Evolutionary conservation across 2,329 filamentous ascomycete species (phyloP).

Genomic region (Botrytis fabae): DNA sequence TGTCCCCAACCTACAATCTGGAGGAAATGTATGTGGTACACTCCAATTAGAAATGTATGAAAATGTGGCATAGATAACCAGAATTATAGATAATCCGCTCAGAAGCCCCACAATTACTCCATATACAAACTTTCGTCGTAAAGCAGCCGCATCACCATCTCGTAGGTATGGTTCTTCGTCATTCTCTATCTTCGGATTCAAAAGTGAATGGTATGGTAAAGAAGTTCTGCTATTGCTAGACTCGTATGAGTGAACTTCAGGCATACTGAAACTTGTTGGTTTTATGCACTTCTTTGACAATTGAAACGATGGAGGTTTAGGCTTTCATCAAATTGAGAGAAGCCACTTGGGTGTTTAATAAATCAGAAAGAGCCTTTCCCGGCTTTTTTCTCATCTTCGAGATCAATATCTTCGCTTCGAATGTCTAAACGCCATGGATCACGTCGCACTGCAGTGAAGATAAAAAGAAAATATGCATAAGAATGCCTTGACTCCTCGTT

Average conservation of each 20-base stretch:
- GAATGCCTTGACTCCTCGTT: neutral
- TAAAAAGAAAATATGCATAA: neutral
- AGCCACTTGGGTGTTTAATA: neutral
- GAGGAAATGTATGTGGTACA: neutral
- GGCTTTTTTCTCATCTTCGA: neutral
- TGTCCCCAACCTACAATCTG: neutral
- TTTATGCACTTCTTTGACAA: neutral
- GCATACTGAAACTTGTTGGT: neutral
- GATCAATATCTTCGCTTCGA: neutral
- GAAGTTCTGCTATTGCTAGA: neutral
- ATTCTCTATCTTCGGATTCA: conserved; percentile 1
- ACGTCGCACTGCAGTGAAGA: neutral
- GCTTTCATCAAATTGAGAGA: too few species aligned
- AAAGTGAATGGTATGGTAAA: neutral
- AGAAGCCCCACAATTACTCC: conserved; percentile 1
- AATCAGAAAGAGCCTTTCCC: neutral
- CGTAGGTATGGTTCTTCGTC: neutral
- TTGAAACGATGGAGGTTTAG: neutral
- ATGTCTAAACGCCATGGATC: neutral
- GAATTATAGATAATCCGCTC: neutral
- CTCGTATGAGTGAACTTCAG: neutral
- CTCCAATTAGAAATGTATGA: neutral
- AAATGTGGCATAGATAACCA: neutral
- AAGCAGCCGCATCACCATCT: neutral
- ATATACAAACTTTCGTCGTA: neutral